Base-by-base conservation (phyloP, 2,329 filamentous ascomycete genomes). In the Trichoderma sp. region DNA sequence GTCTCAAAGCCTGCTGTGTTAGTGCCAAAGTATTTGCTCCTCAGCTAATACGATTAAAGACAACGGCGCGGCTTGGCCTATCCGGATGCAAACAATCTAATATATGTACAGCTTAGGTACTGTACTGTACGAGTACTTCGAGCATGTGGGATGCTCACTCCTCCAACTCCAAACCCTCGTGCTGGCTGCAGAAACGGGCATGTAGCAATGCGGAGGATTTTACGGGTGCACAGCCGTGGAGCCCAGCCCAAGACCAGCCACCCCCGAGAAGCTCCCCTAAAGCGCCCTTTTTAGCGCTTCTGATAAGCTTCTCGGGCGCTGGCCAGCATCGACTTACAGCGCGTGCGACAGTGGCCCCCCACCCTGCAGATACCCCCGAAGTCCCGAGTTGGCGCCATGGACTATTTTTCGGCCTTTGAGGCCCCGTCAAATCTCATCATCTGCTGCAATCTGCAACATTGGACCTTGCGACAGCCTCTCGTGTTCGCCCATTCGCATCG, bases 341-440 rank as follows among this genome's bases (percentile, higher is more conserved):
- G 59, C 43, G 28, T 32, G 47, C 53, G 26, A 34, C 64, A n/a
- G 28, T 47, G 26, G 26, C 17, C 17, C n/a, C 53, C 32, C 34
- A 68, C 28, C 55, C 36, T 36, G 50, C n/a, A 58, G n/a, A 55
- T 47, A 34, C 23, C 68, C 68, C 68, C 39, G 15, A 50, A 70
- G 50, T 64, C 68, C 68, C 68, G 68, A 70, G 26, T 47, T 47
- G 68, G 59, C 58, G 68, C 68, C 59, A 70, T 70, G 68, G 59
- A 64, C 59, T 70, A 39, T 70, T 70, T 70, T 70, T 70, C 68
- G 68, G 68, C 43, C 34, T 58, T 68, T 65, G 63, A 65, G 26
- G 28, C 26, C 17, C 13, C 59, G 34, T 63, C 36, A 43, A 63
- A 39, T 39, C 20, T 66, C 47, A 68, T 30, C 55, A 11, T 59